Evolutionary conservation across 345 rosid genomes (phyloP).

Genomic region (Pseudoturritis turrita): DNA sequence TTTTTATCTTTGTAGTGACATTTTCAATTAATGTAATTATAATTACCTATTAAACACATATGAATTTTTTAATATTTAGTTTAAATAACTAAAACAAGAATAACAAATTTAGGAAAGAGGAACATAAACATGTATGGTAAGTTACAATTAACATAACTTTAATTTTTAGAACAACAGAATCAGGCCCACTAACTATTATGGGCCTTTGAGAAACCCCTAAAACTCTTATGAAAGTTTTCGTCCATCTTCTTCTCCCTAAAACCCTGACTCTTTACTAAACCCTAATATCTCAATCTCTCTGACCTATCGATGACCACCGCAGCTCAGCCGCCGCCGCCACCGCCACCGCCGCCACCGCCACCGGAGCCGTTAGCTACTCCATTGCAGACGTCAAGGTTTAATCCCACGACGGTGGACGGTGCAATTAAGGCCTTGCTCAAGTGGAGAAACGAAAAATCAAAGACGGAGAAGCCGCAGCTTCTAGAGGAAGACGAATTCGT

Average conservation of each 20-base stretch:
- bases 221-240: not conserved
- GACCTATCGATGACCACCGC: not conserved
- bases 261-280: not conserved
- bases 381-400: conserved; percentile 20
- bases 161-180: not conserved
- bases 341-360: not conserved
- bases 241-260: not conserved
- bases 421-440: conserved; percentile 48
- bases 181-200: not conserved
- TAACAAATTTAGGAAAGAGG: too few relatives aligned
- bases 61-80: too few relatives aligned
- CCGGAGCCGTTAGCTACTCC: not conserved
- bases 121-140: too few relatives aligned
- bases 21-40: too few relatives aligned
- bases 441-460: conserved; percentile 47
- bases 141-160: too few relatives aligned
- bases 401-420: conserved; percentile 33
- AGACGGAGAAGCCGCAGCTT: conserved; percentile 53
- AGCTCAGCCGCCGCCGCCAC: conserved; percentile 7
- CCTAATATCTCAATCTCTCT: not conserved
- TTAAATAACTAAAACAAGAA: too few relatives aligned
- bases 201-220: not conserved
- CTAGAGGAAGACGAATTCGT: conserved; percentile 65
- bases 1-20: too few relatives aligned
- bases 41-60: too few relatives aligned